phyloP scores from a whole-genome alignment of 768 basidiomycete genomes.

The Naganishia kalamii region DNA sequence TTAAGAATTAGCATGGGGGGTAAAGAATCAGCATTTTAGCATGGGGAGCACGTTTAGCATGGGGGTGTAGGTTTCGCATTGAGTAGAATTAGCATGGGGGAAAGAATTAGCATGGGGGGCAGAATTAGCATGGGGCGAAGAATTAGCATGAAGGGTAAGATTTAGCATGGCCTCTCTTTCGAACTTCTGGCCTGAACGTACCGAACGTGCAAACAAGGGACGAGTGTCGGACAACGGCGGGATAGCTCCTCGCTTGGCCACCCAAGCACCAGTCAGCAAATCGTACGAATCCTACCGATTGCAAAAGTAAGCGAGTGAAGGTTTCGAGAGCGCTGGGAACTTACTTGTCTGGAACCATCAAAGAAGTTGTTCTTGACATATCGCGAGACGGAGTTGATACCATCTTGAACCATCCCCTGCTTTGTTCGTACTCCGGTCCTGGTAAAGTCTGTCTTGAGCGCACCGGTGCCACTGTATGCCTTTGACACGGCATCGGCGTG shows the following conservation, averaged over 20 bases:
- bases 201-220: slow-evolving; percentile 75
- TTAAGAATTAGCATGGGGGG: no score
- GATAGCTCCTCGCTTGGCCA: slow-evolving; percentile 66
- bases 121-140: no score
- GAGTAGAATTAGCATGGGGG: no score
- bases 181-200: slow-evolving; percentile 40
- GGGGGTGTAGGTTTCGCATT: no score
- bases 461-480: slow-evolving; percentile 91
- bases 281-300: slow-evolving; percentile 80
- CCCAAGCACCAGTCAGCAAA: slow-evolving; percentile 83
- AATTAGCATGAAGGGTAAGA: no score
- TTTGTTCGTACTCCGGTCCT: slow-evolving; percentile 81
- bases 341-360: slow-evolving; percentile 82
- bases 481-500: slow-evolving; percentile 84
- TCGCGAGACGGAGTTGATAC: slow-evolving; percentile 70
- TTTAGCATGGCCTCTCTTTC: not conserved
- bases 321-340: slow-evolving; percentile 11
- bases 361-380: slow-evolving; percentile 96
- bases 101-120: no score
- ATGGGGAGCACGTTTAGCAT: no score
- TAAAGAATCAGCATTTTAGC: no score
- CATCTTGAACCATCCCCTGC: slow-evolving; percentile 75
- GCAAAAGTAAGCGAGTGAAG: not conserved
- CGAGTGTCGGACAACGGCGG: slow-evolving; percentile 70
- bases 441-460: slow-evolving; percentile 93